Conservation (phyloP, 129 eudicot genomes). For the Centrapalus pauciflorus region DNA sequence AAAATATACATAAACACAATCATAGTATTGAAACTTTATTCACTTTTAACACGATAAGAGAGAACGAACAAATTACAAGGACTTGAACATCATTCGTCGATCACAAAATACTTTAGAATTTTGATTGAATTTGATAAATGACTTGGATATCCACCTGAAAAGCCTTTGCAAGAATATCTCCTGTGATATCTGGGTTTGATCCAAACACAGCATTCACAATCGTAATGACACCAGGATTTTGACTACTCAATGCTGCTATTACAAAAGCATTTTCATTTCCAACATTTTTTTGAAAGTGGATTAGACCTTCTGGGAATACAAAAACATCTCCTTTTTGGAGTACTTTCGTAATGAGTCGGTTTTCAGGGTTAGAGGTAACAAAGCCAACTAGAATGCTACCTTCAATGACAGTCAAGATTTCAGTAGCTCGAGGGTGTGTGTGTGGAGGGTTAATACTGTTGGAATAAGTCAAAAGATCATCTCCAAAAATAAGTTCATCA, state of each 20-base stretch:
- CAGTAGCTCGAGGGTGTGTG: conserved; percentile 33
- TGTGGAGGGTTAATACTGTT: conserved; percentile 40
- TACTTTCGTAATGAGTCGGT: conserved; percentile 25
- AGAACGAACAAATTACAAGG: no score
- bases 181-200: conserved; percentile 21
- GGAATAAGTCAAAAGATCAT: no score
- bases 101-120: not conserved
- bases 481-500: no score
- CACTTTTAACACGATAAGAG: no score
- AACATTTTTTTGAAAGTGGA: conserved; percentile 36
- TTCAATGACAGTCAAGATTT: conserved; percentile 28
- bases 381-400: conserved; percentile 33
- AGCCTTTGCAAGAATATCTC: conserved; percentile 25
- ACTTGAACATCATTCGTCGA: no score
- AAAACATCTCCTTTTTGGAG: conserved; percentile 40
- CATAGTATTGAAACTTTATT: no score
- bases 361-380: conserved; percentile 40
- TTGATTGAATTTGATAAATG: conserved; percentile 15
- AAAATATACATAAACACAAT: no score
- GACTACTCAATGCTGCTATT: conserved; percentile 36
- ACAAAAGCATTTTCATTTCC: conserved; percentile 18
- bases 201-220: conserved; percentile 31
- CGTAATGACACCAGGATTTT: conserved; percentile 33
- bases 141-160: conserved; percentile 18
- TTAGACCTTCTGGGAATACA: conserved; percentile 39